Percentiles rank a stretch among this genome's conserved stretches.
Evolutionary conservation across 306 rosid genomes (phyloP).

Genomic region (Castanea sativa): DNA sequence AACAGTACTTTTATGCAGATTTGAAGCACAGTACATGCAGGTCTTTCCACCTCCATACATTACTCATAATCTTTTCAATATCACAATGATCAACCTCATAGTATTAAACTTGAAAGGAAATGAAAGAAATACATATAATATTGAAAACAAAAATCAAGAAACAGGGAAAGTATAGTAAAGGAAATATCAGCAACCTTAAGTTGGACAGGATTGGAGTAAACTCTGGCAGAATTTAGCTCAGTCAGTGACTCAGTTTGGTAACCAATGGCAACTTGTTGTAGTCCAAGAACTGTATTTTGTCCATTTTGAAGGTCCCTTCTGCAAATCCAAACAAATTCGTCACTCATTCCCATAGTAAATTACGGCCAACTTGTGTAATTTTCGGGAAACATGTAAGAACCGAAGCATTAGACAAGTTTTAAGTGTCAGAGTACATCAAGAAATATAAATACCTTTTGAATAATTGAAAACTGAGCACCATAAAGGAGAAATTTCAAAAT

Average conservation of each 20-base stretch:
- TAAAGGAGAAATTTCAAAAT: too few relatives aligned
- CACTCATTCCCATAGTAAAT: slow-evolving; percentile 11
- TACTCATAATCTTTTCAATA: neutral
- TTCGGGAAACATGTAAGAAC: slow-evolving; percentile 6
- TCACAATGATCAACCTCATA: neutral
- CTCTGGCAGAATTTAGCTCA: slow-evolving; percentile 63
- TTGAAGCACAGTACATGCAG: neutral
- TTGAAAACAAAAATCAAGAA: neutral
- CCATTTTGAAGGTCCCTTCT: slow-evolving; percentile 64
- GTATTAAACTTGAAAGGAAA: neutral
- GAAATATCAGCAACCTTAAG: slow-evolving; percentile 62
- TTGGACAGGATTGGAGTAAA: slow-evolving; percentile 78
- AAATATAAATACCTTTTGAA: neutral
- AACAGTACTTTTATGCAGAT: neutral
- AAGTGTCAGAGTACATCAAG: neutral
- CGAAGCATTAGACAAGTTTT: neutral
- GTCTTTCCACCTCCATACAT: too few relatives aligned
- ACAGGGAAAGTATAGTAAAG: neutral
- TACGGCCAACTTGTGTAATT: slow-evolving; percentile 1
- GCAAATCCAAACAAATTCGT: slow-evolving; percentile 36
- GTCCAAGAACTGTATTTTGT: slow-evolving; percentile 65
- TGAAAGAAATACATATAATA: neutral
- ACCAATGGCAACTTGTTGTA: slow-evolving; percentile 83
- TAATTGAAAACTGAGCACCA: neutral
- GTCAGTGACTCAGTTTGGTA: slow-evolving; percentile 48